A percentile compares a stretch with the other conserved stretches of the same genome.
Conservation (phyloP, 2,329 filamentous ascomycete genomes). For the Monosporascus sp. region DNA sequence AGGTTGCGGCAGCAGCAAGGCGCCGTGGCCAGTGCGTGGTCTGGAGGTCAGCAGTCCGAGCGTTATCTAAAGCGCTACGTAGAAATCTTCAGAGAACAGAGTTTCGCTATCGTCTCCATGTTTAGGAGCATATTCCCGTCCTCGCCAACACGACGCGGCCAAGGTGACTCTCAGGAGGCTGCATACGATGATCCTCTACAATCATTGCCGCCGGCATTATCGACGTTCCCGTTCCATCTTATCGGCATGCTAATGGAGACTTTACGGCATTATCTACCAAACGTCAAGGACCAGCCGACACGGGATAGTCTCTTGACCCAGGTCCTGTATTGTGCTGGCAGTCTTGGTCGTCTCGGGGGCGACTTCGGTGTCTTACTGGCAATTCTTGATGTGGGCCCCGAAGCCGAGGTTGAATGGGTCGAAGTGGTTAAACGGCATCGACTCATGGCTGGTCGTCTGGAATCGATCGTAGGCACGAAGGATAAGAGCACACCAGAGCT, state of each 20-base stretch:
- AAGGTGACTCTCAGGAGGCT: conserved; percentile 10
- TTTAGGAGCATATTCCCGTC: conserved; percentile 82
- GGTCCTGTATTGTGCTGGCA: conserved; percentile 88
- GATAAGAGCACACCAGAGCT: conserved; percentile 24
- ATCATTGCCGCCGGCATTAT: conserved; percentile 68
- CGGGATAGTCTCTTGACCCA: conserved; percentile 88
- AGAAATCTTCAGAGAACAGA: conserved; percentile 96
- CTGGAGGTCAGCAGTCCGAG: conserved; percentile 84
- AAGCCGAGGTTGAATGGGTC: conserved; percentile 69
- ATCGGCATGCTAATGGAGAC: conserved; percentile 77
- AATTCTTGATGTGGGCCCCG: conserved; percentile 40
- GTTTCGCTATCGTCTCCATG: conserved; percentile 91
- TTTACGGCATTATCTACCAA: conserved; percentile 70
- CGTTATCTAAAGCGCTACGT: conserved; percentile 92
- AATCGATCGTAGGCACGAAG: conserved; percentile 59
- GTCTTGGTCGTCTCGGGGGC: conserved; percentile 80
- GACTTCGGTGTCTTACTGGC: conserved; percentile 91
- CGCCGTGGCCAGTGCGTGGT: conserved; percentile 43
- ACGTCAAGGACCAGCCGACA: conserved; percentile 71
- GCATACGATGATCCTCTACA: conserved; percentile 38
- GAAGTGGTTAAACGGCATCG: conserved; percentile 85
- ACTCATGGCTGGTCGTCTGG: conserved; percentile 72
- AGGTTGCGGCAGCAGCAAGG: conserved; percentile 42
- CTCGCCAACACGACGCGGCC: conserved; percentile 4
- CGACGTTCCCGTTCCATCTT: conserved; percentile 80